Evolutionary conservation across 148 eudicot genomes (phyloP), one percentile per base, ranked within the genome.

Genomic region (Mesembryanthemum crystallinum): DNA sequence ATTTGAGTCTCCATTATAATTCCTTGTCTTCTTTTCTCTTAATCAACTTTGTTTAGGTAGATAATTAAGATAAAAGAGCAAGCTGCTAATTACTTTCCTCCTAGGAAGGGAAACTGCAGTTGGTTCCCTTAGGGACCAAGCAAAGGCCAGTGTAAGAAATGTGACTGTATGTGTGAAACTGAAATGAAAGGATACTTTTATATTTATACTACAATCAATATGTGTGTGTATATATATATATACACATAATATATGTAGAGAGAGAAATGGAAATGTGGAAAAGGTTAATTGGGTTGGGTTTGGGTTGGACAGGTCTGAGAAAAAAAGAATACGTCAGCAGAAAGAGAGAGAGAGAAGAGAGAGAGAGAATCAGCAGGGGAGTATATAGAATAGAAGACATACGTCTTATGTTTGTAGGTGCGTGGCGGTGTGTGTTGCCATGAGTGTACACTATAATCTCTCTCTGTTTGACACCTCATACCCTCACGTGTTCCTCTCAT

Each of bases 1-100:
- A 66, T 57, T 14, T 72, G 80, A 37, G 76, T 76, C 21, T 76
- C 80, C 83, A 81, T 81, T 20, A 23, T 4, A 4, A 17, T 54
- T 54, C 8, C 13, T 54, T 15, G 1, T 47, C 2, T 47, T 10
- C 18, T 10, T 47, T 1, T 15, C 18, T 47, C 52, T 15, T 47
- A 9, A 47, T 47, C 1, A 47, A 3, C 18, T 47, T n/a, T 3
- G 52, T 10, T 54, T 54, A 17, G 58, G 6, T 54, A 18, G 58
- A 54, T 21, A 18, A 54, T 17, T n/a, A 54, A 4, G 23, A 54
- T 17, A 1, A 18, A 17, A 18, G 13, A 47, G 58, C 58, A 8
- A 54, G 23, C 58, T 54, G 23, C 58, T 54, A 54, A 21, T 5
- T 54, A 47, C 5, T 21, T 21, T 17, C 49, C 49, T 45, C 49